Evolutionary conservation across 495 filamentous ascomycete species (phyloP).

Genomic region (Aspergillus egyptiacus): DNA sequence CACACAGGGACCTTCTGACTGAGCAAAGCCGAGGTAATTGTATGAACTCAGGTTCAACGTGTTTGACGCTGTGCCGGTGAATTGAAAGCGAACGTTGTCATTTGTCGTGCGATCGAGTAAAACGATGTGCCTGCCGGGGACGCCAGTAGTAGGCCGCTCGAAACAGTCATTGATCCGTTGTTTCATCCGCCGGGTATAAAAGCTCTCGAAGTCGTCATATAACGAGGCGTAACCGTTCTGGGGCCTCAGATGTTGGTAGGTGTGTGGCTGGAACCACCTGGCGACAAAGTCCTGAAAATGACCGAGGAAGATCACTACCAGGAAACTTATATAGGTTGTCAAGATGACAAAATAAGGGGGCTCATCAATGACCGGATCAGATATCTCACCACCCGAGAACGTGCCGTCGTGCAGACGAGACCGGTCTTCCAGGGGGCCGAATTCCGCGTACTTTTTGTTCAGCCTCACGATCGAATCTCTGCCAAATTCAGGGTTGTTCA

Average conservation of each 20-base stretch:
- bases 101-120: slow-evolving; percentile 71
- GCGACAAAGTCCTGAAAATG: slow-evolving; percentile 86
- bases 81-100: slow-evolving; percentile 70
- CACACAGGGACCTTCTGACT: slow-evolving; percentile 85
- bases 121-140: slow-evolving; percentile 80
- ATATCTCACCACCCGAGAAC: slow-evolving; percentile 60
- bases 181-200: slow-evolving; percentile 83
- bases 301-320: slow-evolving; percentile 80
- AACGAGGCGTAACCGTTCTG: slow-evolving; percentile 79
- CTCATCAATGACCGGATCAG: slow-evolving; percentile 73
- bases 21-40: slow-evolving; percentile 90
- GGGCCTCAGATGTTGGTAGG: slow-evolving; percentile 65
- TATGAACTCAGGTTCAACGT: slow-evolving; percentile 92
- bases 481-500: not conserved
- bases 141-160: slow-evolving; percentile 75
- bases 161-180: slow-evolving; percentile 88
- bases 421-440: slow-evolving; percentile 66
- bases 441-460: slow-evolving; percentile 69
- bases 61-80: slow-evolving; percentile 72
- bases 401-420: slow-evolving; percentile 71
- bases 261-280: slow-evolving; percentile 66
- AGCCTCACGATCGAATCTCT: slow-evolving; percentile 58
- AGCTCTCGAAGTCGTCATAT: slow-evolving; percentile 90
- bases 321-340: slow-evolving; percentile 89
- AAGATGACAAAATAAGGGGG: slow-evolving; percentile 82